Evolutionary conservation across 2,329 filamentous ascomycete genomes (phyloP).

Genomic region (Claviceps quebecensis): DNA sequence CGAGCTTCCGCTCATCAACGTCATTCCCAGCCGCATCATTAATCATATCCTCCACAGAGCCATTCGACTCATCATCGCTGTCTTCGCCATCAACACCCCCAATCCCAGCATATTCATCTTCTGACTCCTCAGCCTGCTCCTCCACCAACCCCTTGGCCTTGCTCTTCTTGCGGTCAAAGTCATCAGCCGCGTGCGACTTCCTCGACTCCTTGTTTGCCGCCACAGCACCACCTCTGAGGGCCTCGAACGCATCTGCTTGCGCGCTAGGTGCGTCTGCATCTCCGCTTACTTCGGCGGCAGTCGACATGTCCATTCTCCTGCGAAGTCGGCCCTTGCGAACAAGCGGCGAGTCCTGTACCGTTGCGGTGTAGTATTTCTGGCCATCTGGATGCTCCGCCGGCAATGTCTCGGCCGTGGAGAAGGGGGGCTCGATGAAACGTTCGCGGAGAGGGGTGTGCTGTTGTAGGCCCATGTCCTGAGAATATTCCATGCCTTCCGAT

Average conservation of each 20-base stretch:
- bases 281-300: not conserved
- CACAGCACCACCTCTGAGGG: constrained; percentile 51
- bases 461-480: constrained; percentile 68
- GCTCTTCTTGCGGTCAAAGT: constrained; percentile 75
- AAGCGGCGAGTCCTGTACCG: constrained; percentile 48
- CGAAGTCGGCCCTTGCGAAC: constrained; percentile 43
- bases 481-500: constrained; percentile 59
- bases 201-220: constrained; percentile 26
- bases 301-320: constrained; percentile 22
- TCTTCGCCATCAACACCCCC: constrained; percentile 85
- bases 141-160: constrained; percentile 77
- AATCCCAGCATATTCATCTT: constrained; percentile 92
- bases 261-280: constrained; percentile 1
- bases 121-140: constrained; percentile 91
- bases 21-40: constrained; percentile 66
- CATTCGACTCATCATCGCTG: constrained; percentile 56
- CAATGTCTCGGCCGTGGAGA: constrained; percentile 60
- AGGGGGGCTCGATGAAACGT: constrained; percentile 49
- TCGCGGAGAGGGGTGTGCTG: constrained; percentile 56
- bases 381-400: constrained; percentile 23
- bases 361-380: constrained; percentile 20
- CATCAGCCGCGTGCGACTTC: constrained; percentile 34
- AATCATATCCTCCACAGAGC: constrained; percentile 74
- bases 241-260: constrained; percentile 42
- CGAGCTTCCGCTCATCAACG: constrained; percentile 67